Evolutionary conservation across 116 monocot species (phyloP), one percentile per base, ranked within the genome.

Genomic region (Posidonia oceanica): DNA sequence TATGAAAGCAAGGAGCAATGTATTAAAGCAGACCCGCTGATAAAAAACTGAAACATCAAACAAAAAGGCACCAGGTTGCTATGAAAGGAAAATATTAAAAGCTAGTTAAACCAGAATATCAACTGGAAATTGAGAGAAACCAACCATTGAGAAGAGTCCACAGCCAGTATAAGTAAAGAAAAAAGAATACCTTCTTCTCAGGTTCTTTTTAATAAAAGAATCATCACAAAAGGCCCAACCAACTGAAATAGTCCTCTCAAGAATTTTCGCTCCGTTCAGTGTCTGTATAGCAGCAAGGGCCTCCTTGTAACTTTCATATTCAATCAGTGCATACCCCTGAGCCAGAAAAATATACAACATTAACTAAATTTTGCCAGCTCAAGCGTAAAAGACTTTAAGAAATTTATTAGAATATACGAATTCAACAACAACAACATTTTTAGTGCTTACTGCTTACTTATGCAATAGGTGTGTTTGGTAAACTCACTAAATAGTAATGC

Each of bases 201-300:
- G 52, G 69, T 80, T 84, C 59, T 88, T 83, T 42, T 83, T 81
- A 64, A 74, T 85, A 69, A 80, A 75, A 64, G 94, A 81, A 39
- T 89, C 93, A 66, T 84, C 84, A 75, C 93, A 87, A 79, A 93
- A 93, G 72, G 93, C 89, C 93, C 93, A 93, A 38, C 89, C 93
- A 75, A 87, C 93, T 54, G 73, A 77, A 51, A 93, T 83, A 3
- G 59, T 77, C 22, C 72, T 81, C 15, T 67, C 67, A 51, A 89
- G 77, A 56, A 93, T 78, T 70, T 82, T 86, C 37, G 89, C 61
- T 59, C 85, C 94, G 77, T 94, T 84, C 77, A 94, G 66, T 59
- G 75, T 39, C 69, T 75, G 69, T 61, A 94, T 89, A 36, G 94
- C 94, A 72, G 78, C 74, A 20, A 78, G 75, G 52, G 94, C 94